Conservation (phyloP, 495 filamentous ascomycete species). For the Letharia lupina region DNA sequence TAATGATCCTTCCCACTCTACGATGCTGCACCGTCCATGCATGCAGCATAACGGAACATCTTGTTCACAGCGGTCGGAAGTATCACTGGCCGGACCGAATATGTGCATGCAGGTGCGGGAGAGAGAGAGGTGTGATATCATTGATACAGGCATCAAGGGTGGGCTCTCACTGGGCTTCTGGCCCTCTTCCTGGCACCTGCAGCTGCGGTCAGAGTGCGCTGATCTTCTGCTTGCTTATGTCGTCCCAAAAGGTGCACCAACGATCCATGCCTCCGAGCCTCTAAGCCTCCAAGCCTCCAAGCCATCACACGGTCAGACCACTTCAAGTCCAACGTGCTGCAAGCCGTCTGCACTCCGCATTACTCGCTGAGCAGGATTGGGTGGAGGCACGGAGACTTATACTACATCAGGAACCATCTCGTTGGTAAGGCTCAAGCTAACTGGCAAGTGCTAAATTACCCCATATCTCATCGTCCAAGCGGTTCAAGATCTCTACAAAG, state of each 20-base stretch:
- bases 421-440: constrained; percentile 7
- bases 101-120: background rate
- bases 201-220: background rate
- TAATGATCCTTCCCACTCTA: background rate
- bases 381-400: background rate
- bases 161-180: background rate
- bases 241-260: background rate
- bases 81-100: background rate
- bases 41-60: background rate
- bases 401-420: constrained; percentile 11
- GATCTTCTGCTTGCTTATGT: background rate
- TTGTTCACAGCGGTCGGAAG: background rate
- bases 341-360: constrained; percentile 6
- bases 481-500: background rate
- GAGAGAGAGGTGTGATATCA: background rate
- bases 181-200: background rate
- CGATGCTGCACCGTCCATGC: background rate
- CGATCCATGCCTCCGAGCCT: too few species aligned
- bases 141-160: background rate
- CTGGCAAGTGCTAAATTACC: constrained; percentile 1
- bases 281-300: background rate
- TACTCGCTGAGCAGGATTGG: background rate
- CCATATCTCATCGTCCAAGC: constrained; percentile 8
- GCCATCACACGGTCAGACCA: background rate
- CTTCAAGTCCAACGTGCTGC: background rate